Evolutionary conservation across 2,329 filamentous ascomycete genomes (phyloP), one percentile per base, ranked within the genome.

Genomic region (Taxawa tesnikishii): DNA sequence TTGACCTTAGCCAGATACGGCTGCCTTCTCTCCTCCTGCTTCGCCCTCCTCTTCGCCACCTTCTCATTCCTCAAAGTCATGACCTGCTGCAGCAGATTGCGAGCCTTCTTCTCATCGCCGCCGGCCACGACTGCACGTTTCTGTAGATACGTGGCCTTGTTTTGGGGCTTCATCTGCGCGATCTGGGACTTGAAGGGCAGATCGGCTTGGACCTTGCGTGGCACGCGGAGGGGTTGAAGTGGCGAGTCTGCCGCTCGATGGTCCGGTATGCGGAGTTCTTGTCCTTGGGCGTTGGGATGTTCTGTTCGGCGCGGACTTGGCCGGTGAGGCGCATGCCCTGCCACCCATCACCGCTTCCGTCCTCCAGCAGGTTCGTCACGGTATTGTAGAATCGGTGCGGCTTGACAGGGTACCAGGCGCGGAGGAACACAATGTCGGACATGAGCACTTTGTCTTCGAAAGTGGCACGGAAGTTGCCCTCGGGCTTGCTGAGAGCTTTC

Each of bases 401-500:
- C 50, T 85, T 85, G 57, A 98, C 78, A 7, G 90, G 84, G 58
- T 92, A 96, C 92, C 92, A 98, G 2, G 90, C 88, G 29, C 90
- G 75, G 24, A 98, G 62, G 66, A 98, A 96, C 40, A 96, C 82
- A 44, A 98, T 92, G 54, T 98, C 90, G 56, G 78, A 84, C 72
- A 94, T 85, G 31, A 98, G 69, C 40, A 98, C 83, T 65, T 96
- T 98, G 70, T 98, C 90, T 58, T 98, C 90, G 46, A 98, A 98
- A 0, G 90, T 96, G 15, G 90, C 90, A 48, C 92, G 77, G 73
- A 92, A 96, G 59, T 88, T 80, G 29, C 90, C 90, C 43, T 98
- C 90, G 1, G 90, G 88, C 48, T 94, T 93, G 54, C 76, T 79
- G 1, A 98, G 69, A 0, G 90, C 88, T 39, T 85, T 79, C 65